Conservation (phyloP, 768 basidiomycete genomes). For the Russula compacta region DNA sequence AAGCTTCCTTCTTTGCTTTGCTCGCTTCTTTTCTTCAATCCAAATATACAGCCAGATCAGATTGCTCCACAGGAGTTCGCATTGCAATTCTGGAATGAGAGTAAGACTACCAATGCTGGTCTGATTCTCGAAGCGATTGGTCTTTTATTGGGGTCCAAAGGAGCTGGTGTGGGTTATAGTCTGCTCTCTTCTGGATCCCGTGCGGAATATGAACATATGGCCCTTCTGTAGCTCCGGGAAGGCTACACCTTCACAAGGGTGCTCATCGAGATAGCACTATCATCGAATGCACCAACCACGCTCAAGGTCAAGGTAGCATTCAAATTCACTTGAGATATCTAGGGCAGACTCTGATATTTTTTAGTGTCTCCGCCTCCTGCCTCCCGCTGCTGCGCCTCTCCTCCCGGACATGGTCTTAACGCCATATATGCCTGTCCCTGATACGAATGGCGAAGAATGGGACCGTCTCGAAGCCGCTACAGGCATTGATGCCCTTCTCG, state of each 20-base stretch:
- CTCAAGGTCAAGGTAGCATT: constrained; percentile 74
- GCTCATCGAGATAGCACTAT: constrained; percentile 78
- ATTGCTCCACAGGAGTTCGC: constrained; percentile 82
- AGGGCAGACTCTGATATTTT: constrained; percentile 22
- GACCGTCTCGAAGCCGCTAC: constrained; percentile 75
- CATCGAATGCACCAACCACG: constrained; percentile 85
- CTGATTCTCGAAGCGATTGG: constrained; percentile 79
- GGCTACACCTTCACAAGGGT: constrained; percentile 56
- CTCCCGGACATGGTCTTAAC: constrained; percentile 60
- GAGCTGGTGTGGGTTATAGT: constrained; percentile 41
- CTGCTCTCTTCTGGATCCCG: neutral
- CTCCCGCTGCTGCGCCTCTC: constrained; percentile 45
- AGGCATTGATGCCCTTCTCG: constrained; percentile 74
- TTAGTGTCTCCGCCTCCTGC: constrained; percentile 51
- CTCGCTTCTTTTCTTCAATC: constrained; percentile 62
- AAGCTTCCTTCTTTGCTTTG: constrained; percentile 58
- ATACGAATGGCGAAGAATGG: constrained; percentile 89
- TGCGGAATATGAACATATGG: neutral
- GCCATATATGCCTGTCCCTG: constrained; percentile 67
- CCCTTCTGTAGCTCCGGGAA: constrained; percentile 44
- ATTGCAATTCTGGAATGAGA: constrained; percentile 91
- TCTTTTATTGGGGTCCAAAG: constrained; percentile 72
- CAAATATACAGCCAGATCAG: constrained; percentile 46
- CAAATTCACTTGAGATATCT: neutral
- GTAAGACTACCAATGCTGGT: constrained; percentile 74